Conservation (phyloP, 2,329 filamentous ascomycete genomes). For the Ophiognomonia clavigignenti-juglandacearum region DNA sequence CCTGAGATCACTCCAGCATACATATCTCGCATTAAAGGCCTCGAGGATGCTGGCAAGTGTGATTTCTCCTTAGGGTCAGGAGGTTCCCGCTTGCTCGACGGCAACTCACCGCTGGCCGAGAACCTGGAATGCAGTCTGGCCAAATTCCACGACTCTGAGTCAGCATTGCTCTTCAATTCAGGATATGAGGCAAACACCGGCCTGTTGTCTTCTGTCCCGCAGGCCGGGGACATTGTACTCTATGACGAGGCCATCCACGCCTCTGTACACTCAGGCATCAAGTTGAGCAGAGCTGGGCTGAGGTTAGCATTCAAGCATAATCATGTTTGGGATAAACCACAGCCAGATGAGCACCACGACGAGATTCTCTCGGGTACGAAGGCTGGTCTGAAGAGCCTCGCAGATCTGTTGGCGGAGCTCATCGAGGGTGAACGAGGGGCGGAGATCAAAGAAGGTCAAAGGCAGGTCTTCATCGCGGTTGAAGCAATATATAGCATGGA, state of each 20-base stretch:
- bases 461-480: conserved; percentile 62
- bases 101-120: conserved; percentile 42
- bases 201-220: conserved; percentile 56
- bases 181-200: conserved; percentile 65
- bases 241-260: conserved; percentile 76
- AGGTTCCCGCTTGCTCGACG: conserved; percentile 49
- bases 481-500: conserved; percentile 82
- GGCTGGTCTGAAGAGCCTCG: conserved; percentile 18
- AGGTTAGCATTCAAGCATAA: conserved; percentile 55
- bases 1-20: conserved; percentile 57
- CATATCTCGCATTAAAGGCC: conserved; percentile 36
- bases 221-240: conserved; percentile 57
- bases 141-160: conserved; percentile 38
- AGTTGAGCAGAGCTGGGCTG: conserved; percentile 49
- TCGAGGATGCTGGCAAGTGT: not conserved
- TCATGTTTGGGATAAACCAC: conserved; percentile 20
- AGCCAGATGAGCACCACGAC: not conserved
- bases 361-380: not conserved
- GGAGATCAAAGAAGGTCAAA: conserved; percentile 29
- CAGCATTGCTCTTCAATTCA: conserved; percentile 50
- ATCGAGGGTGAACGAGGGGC: conserved; percentile 28
- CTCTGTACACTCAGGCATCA: conserved; percentile 74
- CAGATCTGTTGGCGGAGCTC: conserved; percentile 25
- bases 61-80: conserved; percentile 38
- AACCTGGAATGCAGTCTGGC: conserved; percentile 42